A percentile compares a stretch with the other conserved stretches of the same genome.
These are phyloP conservation scores for Crithidia sp. DNA, from an alignment of 208 protist species.

Conservation along the genomic window DNA sequence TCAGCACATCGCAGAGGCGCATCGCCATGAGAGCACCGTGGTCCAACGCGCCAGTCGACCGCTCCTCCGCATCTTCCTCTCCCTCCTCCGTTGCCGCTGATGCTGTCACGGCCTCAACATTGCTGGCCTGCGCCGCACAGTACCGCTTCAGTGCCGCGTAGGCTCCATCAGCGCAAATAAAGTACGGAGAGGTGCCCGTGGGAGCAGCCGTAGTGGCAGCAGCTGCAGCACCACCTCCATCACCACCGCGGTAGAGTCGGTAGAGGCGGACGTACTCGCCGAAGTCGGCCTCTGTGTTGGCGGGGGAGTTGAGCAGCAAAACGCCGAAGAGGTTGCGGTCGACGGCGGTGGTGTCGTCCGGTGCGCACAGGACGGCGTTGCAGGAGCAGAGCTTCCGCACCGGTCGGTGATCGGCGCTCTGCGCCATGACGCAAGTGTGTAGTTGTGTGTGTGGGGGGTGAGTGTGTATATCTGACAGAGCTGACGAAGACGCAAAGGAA, in stretches of 20 bases:
- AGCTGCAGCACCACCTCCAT: background rate
- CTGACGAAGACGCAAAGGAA: background rate
- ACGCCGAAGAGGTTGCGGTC: constrained; percentile 51
- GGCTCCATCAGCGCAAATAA: constrained; percentile 76
- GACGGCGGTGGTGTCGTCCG: constrained; percentile 10
- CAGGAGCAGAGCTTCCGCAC: constrained; percentile 44
- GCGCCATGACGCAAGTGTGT: background rate
- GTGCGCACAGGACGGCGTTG: constrained; percentile 24
- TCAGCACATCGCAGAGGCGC: constrained; percentile 42
- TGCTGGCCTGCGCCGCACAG: constrained; percentile 18
- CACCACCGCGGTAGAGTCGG: constrained; percentile 25
- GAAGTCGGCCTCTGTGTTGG: constrained; percentile 49
- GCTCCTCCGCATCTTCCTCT: background rate
- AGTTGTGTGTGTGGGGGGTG: too few relatives aligned
- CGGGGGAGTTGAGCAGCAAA: constrained; percentile 74
- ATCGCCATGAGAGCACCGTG: constrained; percentile 8
- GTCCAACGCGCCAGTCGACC: background rate
- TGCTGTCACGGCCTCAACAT: background rate
- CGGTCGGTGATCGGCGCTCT: background rate
- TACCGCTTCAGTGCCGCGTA: constrained; percentile 51
- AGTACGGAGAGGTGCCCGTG: constrained; percentile 45
- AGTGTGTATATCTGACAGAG: too few relatives aligned
- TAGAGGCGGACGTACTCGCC: constrained; percentile 61
- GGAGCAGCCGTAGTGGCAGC: background rate
- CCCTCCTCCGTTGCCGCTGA: background rate